phyloP scores from a whole-genome alignment of 306 rosid genomes.

The Gleditsia sinensis region DNA sequence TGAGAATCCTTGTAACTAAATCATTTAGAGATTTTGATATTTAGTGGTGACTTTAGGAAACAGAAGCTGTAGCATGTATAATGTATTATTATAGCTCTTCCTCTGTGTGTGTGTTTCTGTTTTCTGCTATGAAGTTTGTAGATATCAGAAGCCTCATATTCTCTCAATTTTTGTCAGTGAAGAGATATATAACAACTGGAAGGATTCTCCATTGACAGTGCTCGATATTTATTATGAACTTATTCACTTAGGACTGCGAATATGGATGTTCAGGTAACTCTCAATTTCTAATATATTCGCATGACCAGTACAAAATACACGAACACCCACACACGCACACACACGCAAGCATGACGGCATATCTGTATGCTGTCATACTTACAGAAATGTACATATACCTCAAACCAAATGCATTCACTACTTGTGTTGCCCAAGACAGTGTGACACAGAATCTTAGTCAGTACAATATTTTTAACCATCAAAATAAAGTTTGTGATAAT shows the following conservation, averaged over 20 bases:
- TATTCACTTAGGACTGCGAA: conserved; percentile 65
- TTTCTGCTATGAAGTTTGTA: background rate
- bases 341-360: background rate
- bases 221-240: conserved; percentile 70
- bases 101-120: background rate
- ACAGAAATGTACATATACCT: background rate
- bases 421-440: background rate
- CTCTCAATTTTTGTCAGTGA: conserved; percentile 50
- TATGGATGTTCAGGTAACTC: conserved; percentile 90
- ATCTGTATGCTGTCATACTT: background rate
- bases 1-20: background rate
- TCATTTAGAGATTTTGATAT: too few relatives aligned
- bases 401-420: background rate
- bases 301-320: background rate
- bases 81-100: background rate
- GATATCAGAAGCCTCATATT: conserved; percentile 9
- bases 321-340: background rate
- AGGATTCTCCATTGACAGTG: conserved; percentile 81
- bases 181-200: conserved; percentile 40
- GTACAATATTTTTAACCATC: background rate
- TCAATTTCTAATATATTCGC: background rate
- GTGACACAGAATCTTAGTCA: background rate
- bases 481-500: background rate
- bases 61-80: background rate
- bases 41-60: background rate